A percentile compares a stretch with the other conserved stretches of the same genome.
Conservation (phyloP, 331 rosid species). For the Acacia concinna region DNA sequence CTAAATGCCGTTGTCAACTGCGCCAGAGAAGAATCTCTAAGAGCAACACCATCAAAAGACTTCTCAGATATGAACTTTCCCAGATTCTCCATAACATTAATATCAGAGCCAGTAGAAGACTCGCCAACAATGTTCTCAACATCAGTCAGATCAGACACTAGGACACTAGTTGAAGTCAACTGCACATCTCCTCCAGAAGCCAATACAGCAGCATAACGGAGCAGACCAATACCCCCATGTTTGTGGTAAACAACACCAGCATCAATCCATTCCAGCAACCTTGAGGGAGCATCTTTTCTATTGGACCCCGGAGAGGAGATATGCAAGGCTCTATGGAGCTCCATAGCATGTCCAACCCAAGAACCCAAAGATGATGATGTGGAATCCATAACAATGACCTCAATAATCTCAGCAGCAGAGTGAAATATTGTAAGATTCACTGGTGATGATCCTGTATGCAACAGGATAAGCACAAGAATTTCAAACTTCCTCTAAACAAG, state of each 20-base stretch:
- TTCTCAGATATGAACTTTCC: slow-evolving; percentile 85
- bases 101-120: slow-evolving; percentile 68
- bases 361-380: slow-evolving; percentile 80
- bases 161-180: slow-evolving; percentile 64
- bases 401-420: slow-evolving; percentile 97
- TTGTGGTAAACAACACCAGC: slow-evolving; percentile 90
- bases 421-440: slow-evolving; percentile 86
- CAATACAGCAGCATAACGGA: slow-evolving; percentile 87
- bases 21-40: slow-evolving; percentile 87
- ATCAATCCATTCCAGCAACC: slow-evolving; percentile 97
- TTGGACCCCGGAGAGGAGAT: slow-evolving; percentile 93
- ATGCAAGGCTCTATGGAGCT: slow-evolving; percentile 84
- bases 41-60: slow-evolving; percentile 87
- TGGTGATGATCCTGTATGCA: slow-evolving; percentile 76
- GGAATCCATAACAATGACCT: slow-evolving; percentile 90
- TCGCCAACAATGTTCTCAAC: slow-evolving; percentile 84
- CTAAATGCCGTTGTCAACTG: slow-evolving; percentile 94
- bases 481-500: slow-evolving; percentile 26
- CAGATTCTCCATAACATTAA: slow-evolving; percentile 94
- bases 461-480: slow-evolving; percentile 27
- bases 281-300: slow-evolving; percentile 94
- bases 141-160: slow-evolving; percentile 87
- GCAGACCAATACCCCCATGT: slow-evolving; percentile 85
- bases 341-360: slow-evolving; percentile 91
- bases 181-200: slow-evolving; percentile 98